Evolutionary conservation across 805 yeast genomes (phyloP), one percentile per base, ranked within the genome.

Genomic region (Candida arabinofermentans): DNA sequence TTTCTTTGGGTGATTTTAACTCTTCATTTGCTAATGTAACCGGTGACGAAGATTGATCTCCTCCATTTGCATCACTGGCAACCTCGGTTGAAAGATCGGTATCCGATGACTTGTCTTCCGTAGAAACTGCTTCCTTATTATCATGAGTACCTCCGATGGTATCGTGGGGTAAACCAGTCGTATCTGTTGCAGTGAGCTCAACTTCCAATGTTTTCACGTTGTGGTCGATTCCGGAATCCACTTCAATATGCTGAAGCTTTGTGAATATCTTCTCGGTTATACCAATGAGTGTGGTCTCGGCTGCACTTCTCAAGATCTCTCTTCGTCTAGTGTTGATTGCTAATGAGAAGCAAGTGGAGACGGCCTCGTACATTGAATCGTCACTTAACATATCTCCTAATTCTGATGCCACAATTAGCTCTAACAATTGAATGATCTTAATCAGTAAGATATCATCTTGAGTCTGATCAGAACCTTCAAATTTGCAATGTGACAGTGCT

Each of bases 311-410:
- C 44, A 93, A 71, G 7, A 90, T 86, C 52, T 91, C 98, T 45
- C 95, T 82, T 59, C 97, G 76, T 59, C 90, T 77, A 65, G 87
- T 86, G 60, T 93, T 95, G 56, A 95, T 87, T 2, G 97, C 96
- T 62, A 93, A 74, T 5, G 95, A 83, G 57, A 93, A 74, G 43
- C 96, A 86, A 0, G 97, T 90, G 55, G 91, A 96, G 23, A 90
- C 77, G 22, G 89, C 89, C 57, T 91, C 97, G 48, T 86, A 82
- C 44, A 93, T 76, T 18, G 85, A 81, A 34, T 88, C 88, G 60
- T 89, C 91, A 2, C 91, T 78, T 32, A 91, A 65, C n/a, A 77
- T 55, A 22, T 70, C 72, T 19, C 91, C 83, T 34, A 81, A 67
- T 1, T 74, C 73, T n/a, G 90, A 78, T 17, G 72, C 69, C 13